phyloP scores from a whole-genome alignment of 2,329 filamentous ascomycete genomes.

The Phyllosticta capitalensis region DNA sequence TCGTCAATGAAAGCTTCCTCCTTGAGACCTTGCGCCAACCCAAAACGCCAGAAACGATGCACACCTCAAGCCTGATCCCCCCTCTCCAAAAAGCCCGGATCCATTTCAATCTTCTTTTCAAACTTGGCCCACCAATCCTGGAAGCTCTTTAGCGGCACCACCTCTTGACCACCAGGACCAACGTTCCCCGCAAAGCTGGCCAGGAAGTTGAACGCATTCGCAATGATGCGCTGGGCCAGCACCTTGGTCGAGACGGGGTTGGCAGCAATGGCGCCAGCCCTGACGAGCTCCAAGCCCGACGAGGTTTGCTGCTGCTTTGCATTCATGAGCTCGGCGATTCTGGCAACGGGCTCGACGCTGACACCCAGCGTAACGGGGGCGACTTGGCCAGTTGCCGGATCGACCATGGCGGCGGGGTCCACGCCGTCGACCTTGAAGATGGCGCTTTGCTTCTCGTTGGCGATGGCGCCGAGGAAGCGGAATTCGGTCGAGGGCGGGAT shows the following conservation, averaged over 20 bases:
- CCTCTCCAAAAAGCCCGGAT: conserved; percentile 82
- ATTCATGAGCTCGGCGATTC: conserved; percentile 61
- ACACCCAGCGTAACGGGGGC: conserved; percentile 61
- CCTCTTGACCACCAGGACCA: conserved; percentile 59
- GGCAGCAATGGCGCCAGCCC: conserved; percentile 20
- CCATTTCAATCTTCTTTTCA: conserved; percentile 72
- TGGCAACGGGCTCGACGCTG: conserved; percentile 64
- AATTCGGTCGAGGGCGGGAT: conserved; percentile 55
- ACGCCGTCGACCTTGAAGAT: conserved; percentile 63
- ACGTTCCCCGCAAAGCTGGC: conserved; percentile 68
- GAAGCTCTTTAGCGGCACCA: conserved; percentile 89
- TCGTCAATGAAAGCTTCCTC: background rate
- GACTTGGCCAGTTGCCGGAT: background rate
- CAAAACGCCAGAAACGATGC: background rate
- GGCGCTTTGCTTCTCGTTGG: conserved; percentile 80
- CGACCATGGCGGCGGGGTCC: background rate
- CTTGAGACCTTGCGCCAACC: background rate
- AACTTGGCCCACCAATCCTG: conserved; percentile 98
- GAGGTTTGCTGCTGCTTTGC: conserved; percentile 38
- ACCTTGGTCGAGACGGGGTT: conserved; percentile 56
- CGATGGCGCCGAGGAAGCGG: conserved; percentile 79
- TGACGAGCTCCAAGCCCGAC: conserved; percentile 24
- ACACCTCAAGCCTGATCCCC: conserved; percentile 27
- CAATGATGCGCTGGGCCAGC: conserved; percentile 86
- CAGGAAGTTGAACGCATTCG: conserved; percentile 94